A percentile compares a stretch with the other conserved stretches of the same genome.
Evolutionary conservation across 768 basidiomycete species (phyloP).

Genomic region (Lactarius akahatsu): DNA sequence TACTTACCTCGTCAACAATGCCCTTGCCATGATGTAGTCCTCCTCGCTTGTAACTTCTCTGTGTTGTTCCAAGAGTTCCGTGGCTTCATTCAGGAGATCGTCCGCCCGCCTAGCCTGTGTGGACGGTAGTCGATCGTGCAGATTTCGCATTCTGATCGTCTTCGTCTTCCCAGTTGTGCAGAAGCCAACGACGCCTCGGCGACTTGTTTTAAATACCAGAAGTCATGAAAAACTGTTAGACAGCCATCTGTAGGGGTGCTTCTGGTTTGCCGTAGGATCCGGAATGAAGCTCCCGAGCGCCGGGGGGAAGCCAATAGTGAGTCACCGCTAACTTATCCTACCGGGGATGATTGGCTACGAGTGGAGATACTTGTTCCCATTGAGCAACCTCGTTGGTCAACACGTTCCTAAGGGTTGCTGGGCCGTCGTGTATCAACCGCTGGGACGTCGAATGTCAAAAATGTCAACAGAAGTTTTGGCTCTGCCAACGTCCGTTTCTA

Average conservation of each 20-base stretch:
- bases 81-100: slow-evolving; percentile 5
- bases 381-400: neutral
- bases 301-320: neutral
- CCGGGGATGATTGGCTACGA: neutral
- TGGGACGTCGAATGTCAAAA: neutral
- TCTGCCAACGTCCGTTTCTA: neutral
- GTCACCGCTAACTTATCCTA: neutral
- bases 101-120: slow-evolving; percentile 5
- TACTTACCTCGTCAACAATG: slow-evolving; percentile 8
- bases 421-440: neutral
- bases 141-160: neutral
- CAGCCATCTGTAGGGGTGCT: neutral
- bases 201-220: slow-evolving; percentile 5
- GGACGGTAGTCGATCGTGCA: slow-evolving; percentile 8
- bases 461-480: neutral
- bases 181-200: neutral
- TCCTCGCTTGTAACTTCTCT: neutral
- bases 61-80: neutral
- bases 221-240: neutral
- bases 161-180: neutral
- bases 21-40: slow-evolving; percentile 6
- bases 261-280: neutral
- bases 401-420: neutral
- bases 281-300: neutral
- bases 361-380: neutral